These are phyloP conservation scores for Melampsora larici-populina DNA, from an alignment of 1,284 basidiomycete species.

Conservation along the genomic window DNA sequence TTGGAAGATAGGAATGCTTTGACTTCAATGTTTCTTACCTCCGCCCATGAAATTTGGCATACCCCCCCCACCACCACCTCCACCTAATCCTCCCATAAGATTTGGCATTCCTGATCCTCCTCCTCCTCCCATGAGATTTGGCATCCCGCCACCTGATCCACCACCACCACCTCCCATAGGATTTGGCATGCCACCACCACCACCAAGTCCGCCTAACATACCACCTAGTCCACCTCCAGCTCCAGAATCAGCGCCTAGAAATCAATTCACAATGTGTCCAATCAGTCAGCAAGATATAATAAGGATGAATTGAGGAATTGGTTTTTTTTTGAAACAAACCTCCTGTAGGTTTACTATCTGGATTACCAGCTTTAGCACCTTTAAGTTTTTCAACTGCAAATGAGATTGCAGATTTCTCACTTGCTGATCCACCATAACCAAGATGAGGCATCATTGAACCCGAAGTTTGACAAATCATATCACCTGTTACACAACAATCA, in stretches of 20 bases:
- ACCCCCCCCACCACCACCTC: not conserved
- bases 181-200: too few relatives aligned
- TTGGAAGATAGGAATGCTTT: too few relatives aligned
- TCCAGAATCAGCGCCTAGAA: not conserved
- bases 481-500: slow-evolving; percentile 6
- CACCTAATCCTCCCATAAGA: not conserved
- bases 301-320: not conserved
- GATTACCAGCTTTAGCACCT: too few relatives aligned
- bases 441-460: slow-evolving; percentile 3
- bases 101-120: not conserved
- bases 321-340: too few relatives aligned
- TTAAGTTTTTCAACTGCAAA: slow-evolving; percentile 11
- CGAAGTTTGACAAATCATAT: slow-evolving; percentile 16
- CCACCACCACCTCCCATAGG: too few relatives aligned
- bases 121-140: too few relatives aligned
- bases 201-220: too few relatives aligned
- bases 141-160: too few relatives aligned
- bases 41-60: not conserved
- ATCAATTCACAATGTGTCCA: not conserved
- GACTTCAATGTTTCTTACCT: too few relatives aligned
- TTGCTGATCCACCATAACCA: slow-evolving; percentile 8
- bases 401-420: slow-evolving; percentile 2
- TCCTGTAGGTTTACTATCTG: too few relatives aligned
- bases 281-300: not conserved
- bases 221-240: too few relatives aligned